Evolutionary conservation across 2,329 filamentous ascomycete species (phyloP).

Genomic region (Xylariaceae sp.): DNA sequence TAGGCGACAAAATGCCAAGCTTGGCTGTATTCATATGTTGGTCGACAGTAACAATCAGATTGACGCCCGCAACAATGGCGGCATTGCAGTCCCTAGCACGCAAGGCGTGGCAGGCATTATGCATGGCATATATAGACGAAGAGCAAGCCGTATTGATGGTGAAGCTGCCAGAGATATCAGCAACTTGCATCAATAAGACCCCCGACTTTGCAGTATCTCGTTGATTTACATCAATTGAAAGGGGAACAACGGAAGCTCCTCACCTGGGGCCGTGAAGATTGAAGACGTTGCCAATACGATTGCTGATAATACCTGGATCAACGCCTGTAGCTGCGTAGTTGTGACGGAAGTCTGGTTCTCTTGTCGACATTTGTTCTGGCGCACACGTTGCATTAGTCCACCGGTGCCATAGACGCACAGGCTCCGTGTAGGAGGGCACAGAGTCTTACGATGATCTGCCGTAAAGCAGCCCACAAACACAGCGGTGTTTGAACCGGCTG

Average conservation of each 20-base stretch:
- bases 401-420: no score
- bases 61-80: constrained; percentile 32
- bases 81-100: constrained; percentile 24
- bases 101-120: constrained; percentile 25
- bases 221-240: no score
- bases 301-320: constrained; percentile 31
- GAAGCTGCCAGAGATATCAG: no score
- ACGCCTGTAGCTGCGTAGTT: constrained; percentile 29
- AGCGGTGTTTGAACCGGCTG: constrained; percentile 20
- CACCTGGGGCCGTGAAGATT: constrained; percentile 29
- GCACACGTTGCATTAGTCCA: no score
- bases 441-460: not conserved
- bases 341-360: constrained; percentile 22
- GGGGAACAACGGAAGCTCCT: not conserved
- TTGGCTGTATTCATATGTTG: constrained; percentile 26
- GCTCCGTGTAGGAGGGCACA: no score
- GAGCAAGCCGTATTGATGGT: constrained; percentile 32
- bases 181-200: no score
- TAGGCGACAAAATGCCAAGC: constrained; percentile 29
- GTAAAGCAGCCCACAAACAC: constrained; percentile 15
- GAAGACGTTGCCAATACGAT: constrained; percentile 34
- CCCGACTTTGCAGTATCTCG: no score
- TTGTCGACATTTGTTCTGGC: constrained; percentile 12
- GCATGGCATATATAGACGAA: constrained; percentile 30
- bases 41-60: constrained; percentile 29